Conservation (phyloP, 163 green algal genomes). For the Trebouxia gelatinosa region DNA sequence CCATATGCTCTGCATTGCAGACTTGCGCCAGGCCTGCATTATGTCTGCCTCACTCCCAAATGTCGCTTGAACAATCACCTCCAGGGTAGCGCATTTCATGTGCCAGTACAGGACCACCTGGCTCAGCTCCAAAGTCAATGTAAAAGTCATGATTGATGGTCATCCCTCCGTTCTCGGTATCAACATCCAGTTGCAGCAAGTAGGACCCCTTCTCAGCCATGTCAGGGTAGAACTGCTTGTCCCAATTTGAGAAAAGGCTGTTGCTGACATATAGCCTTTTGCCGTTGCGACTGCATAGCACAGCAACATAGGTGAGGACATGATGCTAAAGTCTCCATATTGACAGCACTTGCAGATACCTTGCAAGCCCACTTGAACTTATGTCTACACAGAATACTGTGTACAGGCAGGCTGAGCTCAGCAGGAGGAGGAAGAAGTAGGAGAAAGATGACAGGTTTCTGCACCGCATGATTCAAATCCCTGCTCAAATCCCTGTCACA, state of each 20-base stretch:
- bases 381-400: not conserved
- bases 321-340: not conserved
- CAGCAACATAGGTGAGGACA: not conserved
- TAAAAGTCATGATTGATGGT: constrained; percentile 66
- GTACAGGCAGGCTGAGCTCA: not conserved
- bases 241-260: constrained; percentile 73
- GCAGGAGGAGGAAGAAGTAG: not conserved
- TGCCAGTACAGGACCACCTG: constrained; percentile 73
- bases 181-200: constrained; percentile 73
- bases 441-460: not conserved
- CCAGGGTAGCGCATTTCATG: constrained; percentile 75
- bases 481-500: no score
- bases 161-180: constrained; percentile 69
- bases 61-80: constrained; percentile 79
- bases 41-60: constrained; percentile 80
- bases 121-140: constrained; percentile 57
- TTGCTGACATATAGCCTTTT: constrained; percentile 73
- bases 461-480: not conserved
- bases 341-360: no score
- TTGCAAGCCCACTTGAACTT: no score
- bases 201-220: constrained; percentile 65
- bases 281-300: constrained; percentile 55
- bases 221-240: constrained; percentile 85
- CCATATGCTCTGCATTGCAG: no score
- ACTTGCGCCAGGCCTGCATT: no score